phyloP scores from a whole-genome alignment of 345 rosid genomes.

The Euphorbia pulcherrima region DNA sequence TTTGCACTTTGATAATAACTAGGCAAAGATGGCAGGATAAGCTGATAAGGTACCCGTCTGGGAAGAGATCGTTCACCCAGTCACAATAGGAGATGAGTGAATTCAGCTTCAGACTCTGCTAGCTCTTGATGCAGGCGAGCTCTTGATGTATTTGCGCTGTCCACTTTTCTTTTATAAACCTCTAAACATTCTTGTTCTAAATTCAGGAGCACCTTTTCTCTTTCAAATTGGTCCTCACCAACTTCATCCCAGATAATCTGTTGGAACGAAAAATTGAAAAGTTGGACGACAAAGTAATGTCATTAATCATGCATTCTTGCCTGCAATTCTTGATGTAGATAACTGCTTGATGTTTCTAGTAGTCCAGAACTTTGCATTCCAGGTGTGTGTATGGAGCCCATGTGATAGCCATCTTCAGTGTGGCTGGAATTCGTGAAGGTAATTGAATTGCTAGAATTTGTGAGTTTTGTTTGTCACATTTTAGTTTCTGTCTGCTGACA shows the following conservation, averaged over 20 bases:
- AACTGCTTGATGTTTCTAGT: conserved; percentile 76
- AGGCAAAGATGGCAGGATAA: conserved; percentile 19
- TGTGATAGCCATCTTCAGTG: conserved; percentile 23
- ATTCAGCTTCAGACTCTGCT: conserved; percentile 96
- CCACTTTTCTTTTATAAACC: conserved; percentile 90
- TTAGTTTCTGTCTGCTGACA: conserved; percentile 20
- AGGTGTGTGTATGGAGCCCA: conserved; percentile 72
- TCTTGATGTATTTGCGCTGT: conserved; percentile 83
- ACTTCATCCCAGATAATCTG: conserved; percentile 99
- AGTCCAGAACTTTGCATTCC: conserved; percentile 57
- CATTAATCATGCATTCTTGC: conserved; percentile 33
- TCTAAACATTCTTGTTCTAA: conserved; percentile 89
- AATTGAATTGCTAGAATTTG: conserved; percentile 8
- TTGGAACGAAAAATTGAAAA: conserved; percentile 8
- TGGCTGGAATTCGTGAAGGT: neutral
- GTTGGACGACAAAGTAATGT: conserved; percentile 2
- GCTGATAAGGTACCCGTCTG: conserved; percentile 61
- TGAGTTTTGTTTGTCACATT: conserved; percentile 15
- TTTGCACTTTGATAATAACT: conserved; percentile 1
- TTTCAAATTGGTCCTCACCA: conserved; percentile 69
- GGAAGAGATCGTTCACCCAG: conserved; percentile 95
- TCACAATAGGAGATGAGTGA: conserved; percentile 87
- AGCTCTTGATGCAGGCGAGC: conserved; percentile 95
- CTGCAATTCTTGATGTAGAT: conserved; percentile 84
- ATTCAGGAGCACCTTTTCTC: conserved; percentile 81